Base-by-base conservation (phyloP, 192 early-diverging fungal genomes). In the Coemansia guatemalensis region DNA sequence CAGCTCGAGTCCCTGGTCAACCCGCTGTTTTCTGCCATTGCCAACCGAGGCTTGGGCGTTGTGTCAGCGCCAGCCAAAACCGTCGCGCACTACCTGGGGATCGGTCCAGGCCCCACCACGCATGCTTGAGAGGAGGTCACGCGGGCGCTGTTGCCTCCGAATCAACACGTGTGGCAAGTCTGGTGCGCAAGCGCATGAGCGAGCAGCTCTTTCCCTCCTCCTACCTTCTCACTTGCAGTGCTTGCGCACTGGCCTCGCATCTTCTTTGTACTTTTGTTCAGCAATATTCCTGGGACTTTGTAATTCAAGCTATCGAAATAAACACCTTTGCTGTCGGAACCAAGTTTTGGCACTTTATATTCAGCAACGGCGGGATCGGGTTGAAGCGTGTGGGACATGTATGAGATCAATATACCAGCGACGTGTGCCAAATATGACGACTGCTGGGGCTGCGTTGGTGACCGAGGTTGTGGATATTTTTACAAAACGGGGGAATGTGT, bases 391-490 rank as follows among this genome's bases (percentile, higher is more conserved):
- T 41, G 26, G 5, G 20, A 3, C 8, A 53, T 39, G 61, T 11
- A 54, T 24, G 26, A n/a, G 41, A 48, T 50, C n/a, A 29, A 48
- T 41, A n/a, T 61, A 17, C 8, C 32, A 9, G 27, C 25, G 25
- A 29, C 48, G 27, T 74, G 77, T 29, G 62, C 64, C 25, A 20
- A 17, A 12, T 58, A 74, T 53, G 68, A 8, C 3, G 41, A 26
- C 54, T 80, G 77, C 48, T 54, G 27, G 44, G 64, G 60, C 57
- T 80, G 77, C 39, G 72, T 73, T 44, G 33, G 32, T 17, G 57
- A 67, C 47, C 56, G 56, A 25, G 23, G 20, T n/a, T 80, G 77
- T 59, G 77, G 77, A 23, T 80, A 58, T 68, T 74, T 74, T 65
- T 48, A 50, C 48, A 50, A 62, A 63, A 69, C 67, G 0, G 58